These are phyloP conservation scores for Thelonectria discophora DNA, from an alignment of 2,329 filamentous ascomycete genomes.

Conservation along the genomic window DNA sequence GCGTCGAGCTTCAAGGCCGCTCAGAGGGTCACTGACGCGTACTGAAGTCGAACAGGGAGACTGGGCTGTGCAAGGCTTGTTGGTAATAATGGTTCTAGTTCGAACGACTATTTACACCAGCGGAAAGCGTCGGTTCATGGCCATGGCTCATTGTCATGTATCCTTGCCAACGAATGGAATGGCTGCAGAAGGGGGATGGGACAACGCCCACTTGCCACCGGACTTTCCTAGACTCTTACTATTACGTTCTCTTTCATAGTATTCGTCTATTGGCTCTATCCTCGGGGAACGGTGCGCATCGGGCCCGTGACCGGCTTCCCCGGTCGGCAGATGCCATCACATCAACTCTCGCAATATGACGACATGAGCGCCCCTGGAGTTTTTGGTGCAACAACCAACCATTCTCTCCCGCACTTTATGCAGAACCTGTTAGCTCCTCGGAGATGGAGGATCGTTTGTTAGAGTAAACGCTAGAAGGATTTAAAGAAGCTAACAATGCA, in stretches of 20 bases:
- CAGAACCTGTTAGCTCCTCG: not conserved
- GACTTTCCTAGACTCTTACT: too few species aligned
- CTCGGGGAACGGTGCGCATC: not conserved
- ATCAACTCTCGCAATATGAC: conserved; percentile 19
- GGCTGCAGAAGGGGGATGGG: too few species aligned
- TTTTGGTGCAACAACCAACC: not conserved
- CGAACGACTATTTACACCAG: too few species aligned
- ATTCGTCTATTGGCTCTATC: not conserved
- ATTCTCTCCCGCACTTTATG: not conserved
- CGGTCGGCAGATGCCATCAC: conserved; percentile 19
- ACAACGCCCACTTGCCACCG: too few species aligned
- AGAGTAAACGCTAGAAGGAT: not conserved
- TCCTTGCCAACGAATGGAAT: too few species aligned
- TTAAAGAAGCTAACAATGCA: not conserved
- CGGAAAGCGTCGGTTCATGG: too few species aligned
- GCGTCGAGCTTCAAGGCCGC: conserved; percentile 25
- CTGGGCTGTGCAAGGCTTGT: too few species aligned
- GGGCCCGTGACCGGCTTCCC: conserved; percentile 13
- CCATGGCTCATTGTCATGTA: too few species aligned
- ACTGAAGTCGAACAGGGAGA: too few species aligned
- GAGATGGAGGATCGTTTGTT: not conserved
- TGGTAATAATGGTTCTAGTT: too few species aligned
- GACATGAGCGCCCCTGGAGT: conserved; percentile 13
- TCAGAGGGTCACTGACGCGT: conserved; percentile 1
- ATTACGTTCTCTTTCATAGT: not conserved